Evolutionary conservation across 2,329 filamentous ascomycete genomes (phyloP).

Genomic region (Rhynchosporium graminicola): DNA sequence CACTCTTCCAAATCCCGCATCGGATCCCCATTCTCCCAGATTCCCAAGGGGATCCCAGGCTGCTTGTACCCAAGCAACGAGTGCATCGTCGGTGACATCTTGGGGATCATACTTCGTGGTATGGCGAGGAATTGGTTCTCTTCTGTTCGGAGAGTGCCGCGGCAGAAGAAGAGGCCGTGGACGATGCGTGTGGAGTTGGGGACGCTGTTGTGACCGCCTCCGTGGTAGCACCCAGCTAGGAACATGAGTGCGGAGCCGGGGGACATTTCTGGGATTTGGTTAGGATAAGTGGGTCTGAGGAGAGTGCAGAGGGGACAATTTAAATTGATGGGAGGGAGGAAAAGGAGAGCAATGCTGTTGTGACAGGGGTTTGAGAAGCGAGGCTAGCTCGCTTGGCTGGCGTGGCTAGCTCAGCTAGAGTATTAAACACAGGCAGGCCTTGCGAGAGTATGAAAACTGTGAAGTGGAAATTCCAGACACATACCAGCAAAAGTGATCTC

Average conservation of each 20-base stretch:
- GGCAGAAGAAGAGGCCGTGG: constrained; percentile 12
- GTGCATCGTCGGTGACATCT: constrained; percentile 3
- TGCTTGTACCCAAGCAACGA: constrained; percentile 3
- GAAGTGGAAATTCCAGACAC: not conserved
- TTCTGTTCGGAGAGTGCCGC: constrained; percentile 5
- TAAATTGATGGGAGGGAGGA: not conserved
- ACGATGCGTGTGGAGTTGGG: not conserved
- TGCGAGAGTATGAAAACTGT: not conserved
- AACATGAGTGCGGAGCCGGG: constrained; percentile 2
- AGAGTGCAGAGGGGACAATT: no score
- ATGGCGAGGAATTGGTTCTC: constrained; percentile 12
- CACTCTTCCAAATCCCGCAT: constrained; percentile 1
- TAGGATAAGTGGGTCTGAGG: no score
- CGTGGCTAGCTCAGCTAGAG: not conserved
- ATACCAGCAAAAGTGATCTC: constrained; percentile 7
- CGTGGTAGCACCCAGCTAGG: constrained; percentile 6
- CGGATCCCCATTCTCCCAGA: constrained; percentile 10
- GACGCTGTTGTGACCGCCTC: constrained; percentile 7
- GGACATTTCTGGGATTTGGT: not conserved
- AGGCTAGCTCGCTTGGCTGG: not conserved
- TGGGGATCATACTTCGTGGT: not conserved
- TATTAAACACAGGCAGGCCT: not conserved
- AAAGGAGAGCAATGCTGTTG: not conserved
- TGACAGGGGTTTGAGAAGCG: not conserved
- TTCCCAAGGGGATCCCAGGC: not conserved